Conservation (phyloP, 495 filamentous ascomycete species). For the Diplogelasinospora grovesii region DNA sequence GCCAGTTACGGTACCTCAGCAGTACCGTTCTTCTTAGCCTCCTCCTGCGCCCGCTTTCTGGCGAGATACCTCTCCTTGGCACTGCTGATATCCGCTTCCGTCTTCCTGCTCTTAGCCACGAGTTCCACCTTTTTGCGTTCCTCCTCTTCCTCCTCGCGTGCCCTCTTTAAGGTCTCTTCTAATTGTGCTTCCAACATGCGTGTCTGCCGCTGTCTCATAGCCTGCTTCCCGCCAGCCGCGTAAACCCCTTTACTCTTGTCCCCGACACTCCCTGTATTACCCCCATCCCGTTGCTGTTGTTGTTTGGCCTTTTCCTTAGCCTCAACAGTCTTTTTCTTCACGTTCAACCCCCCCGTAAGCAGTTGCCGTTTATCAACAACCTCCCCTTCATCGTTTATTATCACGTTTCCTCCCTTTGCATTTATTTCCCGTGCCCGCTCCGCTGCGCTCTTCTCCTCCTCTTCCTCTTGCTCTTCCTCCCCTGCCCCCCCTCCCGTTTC, state of each 20-base stretch:
- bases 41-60: slow-evolving; percentile 73
- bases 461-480: slow-evolving; percentile 25
- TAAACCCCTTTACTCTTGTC: slow-evolving; percentile 39
- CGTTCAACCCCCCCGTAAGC: slow-evolving; percentile 80
- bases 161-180: slow-evolving; percentile 65
- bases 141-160: slow-evolving; percentile 66
- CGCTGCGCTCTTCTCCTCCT: slow-evolving; percentile 59
- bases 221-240: slow-evolving; percentile 46
- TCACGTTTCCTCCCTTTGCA: slow-evolving; percentile 58
- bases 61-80: slow-evolving; percentile 84
- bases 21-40: slow-evolving; percentile 49
- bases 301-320: slow-evolving; percentile 29
- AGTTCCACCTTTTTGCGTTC: slow-evolving; percentile 63
- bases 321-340: slow-evolving; percentile 47
- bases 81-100: slow-evolving; percentile 72
- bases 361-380: slow-evolving; percentile 92
- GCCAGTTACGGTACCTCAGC: slow-evolving; percentile 12
- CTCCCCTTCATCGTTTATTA: slow-evolving; percentile 87
- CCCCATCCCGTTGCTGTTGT: slow-evolving; percentile 21
- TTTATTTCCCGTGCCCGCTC: slow-evolving; percentile 71
- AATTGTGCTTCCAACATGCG: slow-evolving; percentile 82
- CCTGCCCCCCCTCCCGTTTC: slow-evolving; percentile 42
- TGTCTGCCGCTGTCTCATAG: slow-evolving; percentile 73
- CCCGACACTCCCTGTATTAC: slow-evolving; percentile 24
- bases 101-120: slow-evolving; percentile 63